phyloP scores from a whole-genome alignment of 805 yeast species.

The Naumovozyma baii region DNA sequence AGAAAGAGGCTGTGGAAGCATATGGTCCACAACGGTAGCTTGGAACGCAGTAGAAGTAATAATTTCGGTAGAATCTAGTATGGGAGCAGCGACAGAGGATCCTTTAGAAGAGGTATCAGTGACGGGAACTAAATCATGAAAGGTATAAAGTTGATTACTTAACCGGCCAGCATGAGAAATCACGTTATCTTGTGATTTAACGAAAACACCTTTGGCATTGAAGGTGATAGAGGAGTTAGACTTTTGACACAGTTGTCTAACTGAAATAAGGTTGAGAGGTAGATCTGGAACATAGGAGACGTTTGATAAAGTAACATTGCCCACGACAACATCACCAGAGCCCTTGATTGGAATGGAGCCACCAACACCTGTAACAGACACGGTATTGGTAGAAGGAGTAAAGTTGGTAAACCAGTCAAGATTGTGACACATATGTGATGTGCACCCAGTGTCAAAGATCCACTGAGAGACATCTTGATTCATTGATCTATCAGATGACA shows the following conservation, averaged over 20 bases:
- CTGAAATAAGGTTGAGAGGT: constrained; percentile 2
- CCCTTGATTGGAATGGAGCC: constrained; percentile 3
- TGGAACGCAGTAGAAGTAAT: not conserved
- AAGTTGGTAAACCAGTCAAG: not conserved
- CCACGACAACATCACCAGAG: constrained; percentile 1
- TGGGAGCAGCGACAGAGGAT: too few species aligned
- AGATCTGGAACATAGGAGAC: constrained; percentile 4
- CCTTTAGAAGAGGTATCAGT: too few species aligned
- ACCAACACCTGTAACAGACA: constrained; percentile 2
- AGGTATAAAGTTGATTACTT: too few species aligned
- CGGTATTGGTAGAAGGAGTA: not conserved
- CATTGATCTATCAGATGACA: too few species aligned
- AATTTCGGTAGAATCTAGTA: not conserved
- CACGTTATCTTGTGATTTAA: not conserved
- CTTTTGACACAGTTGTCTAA: not conserved
- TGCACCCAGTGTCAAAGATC: constrained; percentile 6
- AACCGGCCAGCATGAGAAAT: not conserved
- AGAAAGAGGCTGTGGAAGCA: not conserved
- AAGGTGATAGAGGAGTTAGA: not conserved
- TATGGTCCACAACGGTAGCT: not conserved
- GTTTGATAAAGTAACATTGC: not conserved
- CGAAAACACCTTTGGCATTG: not conserved
- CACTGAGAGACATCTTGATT: too few species aligned
- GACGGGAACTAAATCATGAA: too few species aligned
- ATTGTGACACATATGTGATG: constrained; percentile 3